phyloP scores from a whole-genome alignment of 495 filamentous ascomycete genomes.

The Amniculicola lignicola region DNA sequence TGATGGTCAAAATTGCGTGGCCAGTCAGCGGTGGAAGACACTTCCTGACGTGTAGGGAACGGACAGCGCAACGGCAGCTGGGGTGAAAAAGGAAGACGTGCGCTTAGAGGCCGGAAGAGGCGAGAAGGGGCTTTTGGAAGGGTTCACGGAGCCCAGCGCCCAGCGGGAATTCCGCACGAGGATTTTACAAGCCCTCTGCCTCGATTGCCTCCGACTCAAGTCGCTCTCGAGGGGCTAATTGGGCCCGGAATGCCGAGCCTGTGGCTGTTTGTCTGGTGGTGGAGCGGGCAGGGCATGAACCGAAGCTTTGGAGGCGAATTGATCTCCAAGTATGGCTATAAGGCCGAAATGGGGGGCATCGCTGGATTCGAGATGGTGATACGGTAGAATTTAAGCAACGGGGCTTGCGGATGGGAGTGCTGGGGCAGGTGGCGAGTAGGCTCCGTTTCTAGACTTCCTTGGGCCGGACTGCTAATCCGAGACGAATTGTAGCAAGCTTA shows the following conservation, averaged over 20 bases:
- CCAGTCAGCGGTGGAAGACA: conserved; percentile 23
- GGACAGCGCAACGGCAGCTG: conserved; percentile 23
- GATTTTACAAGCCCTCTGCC: conserved; percentile 26
- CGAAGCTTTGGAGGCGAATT: conserved; percentile 28
- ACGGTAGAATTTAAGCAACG: conserved; percentile 2
- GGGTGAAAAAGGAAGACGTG: conserved; percentile 14
- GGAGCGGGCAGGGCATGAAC: conserved; percentile 8
- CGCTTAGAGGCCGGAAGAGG: conserved; percentile 12
- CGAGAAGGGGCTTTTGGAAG: conserved; percentile 3
- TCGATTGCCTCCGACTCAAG: conserved; percentile 32
- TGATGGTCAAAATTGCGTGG: conserved; percentile 26
- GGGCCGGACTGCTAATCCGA: conserved; percentile 18
- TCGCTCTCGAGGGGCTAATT: conserved; percentile 16
- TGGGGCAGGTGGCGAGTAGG: conserved; percentile 27
- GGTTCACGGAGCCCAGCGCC: conserved; percentile 7
- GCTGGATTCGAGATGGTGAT: conserved; percentile 2
- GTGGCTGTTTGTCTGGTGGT: conserved; percentile 19
- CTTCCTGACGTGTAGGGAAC: conserved; percentile 8
- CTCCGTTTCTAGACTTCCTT: conserved; percentile 28
- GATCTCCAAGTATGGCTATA: conserved; percentile 20
- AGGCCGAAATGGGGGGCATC: conserved; percentile 2
- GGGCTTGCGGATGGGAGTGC: conserved; percentile 11
- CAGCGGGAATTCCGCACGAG: conserved; percentile 23
- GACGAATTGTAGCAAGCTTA: conserved; percentile 19
- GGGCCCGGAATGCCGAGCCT: conserved; percentile 3